These are phyloP conservation scores for Penicillium sclerotiorum DNA, from an alignment of 2,329 filamentous ascomycete genomes.

Conservation along the genomic window DNA sequence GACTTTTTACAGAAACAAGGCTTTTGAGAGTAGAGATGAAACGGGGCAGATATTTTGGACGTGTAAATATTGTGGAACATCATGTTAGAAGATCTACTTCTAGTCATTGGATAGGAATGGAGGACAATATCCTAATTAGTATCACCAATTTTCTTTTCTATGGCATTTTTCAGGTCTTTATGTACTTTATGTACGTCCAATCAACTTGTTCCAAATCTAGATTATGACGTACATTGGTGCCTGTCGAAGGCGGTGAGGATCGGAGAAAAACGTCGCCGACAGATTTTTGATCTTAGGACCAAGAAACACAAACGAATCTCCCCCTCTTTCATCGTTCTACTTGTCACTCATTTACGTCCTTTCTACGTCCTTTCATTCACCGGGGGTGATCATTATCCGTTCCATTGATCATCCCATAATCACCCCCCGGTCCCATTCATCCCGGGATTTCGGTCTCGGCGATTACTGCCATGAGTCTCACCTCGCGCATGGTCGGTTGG, in stretches of 20 bases:
- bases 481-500: slow-evolving; percentile 56
- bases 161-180: too few relatives aligned
- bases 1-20: slow-evolving; percentile 11
- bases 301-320: slow-evolving; percentile 7
- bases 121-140: too few relatives aligned
- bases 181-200: too few relatives aligned
- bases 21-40: neutral
- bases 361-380: slow-evolving; percentile 2
- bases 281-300: slow-evolving; percentile 33
- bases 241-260: slow-evolving; percentile 24
- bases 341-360: slow-evolving; percentile 23
- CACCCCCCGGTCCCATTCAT: slow-evolving; percentile 33
- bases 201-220: too few relatives aligned
- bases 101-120: too few relatives aligned
- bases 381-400: slow-evolving; percentile 19
- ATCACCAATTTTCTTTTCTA: too few relatives aligned
- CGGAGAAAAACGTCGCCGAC: slow-evolving; percentile 35
- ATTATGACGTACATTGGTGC: slow-evolving; percentile 19
- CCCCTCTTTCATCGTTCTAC: slow-evolving; percentile 1
- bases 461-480: slow-evolving; percentile 58
- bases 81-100: too few relatives aligned
- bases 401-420: slow-evolving; percentile 26
- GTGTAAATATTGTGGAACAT: neutral
- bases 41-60: neutral
- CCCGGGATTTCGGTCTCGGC: slow-evolving; percentile 32